A percentile compares a stretch with the other conserved stretches of the same genome.
phyloP scores from a whole-genome alignment of 768 basidiomycete genomes.

The Hygrocybe coccinea region DNA sequence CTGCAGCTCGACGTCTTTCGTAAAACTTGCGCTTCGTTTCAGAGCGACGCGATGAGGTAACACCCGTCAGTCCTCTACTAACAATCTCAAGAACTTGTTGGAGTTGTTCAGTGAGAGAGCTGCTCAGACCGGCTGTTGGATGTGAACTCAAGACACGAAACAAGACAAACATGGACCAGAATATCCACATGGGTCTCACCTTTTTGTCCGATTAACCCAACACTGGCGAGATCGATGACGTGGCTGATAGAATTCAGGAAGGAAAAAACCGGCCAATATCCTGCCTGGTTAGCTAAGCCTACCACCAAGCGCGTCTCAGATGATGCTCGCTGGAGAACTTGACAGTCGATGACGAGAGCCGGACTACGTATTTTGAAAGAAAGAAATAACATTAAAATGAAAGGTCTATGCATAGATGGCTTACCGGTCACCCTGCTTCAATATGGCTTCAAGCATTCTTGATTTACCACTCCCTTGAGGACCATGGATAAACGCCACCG shows the following conservation, averaged over 20 bases:
- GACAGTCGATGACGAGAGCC: conserved; percentile 78
- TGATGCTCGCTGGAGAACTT: conserved; percentile 59
- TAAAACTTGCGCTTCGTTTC: conserved; percentile 38
- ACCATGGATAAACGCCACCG: conserved; percentile 73
- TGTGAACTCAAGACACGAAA: too few species aligned
- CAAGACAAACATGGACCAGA: background rate
- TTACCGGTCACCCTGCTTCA: conserved; percentile 53
- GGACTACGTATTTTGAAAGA: conserved; percentile 41
- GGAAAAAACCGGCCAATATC: conserved; percentile 86
- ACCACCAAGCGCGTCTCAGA: conserved; percentile 67
- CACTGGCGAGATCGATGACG: conserved; percentile 85
- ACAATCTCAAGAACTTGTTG: conserved; percentile 81
- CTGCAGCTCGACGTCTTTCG: conserved; percentile 34
- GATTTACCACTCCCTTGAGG: conserved; percentile 82
- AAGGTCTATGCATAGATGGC: background rate
- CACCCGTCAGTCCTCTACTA: conserved; percentile 61
- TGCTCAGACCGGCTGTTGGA: conserved; percentile 84
- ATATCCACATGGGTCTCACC: conserved; percentile 34
- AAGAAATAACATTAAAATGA: background rate
- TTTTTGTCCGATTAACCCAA: conserved; percentile 96
- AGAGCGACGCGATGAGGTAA: conserved; percentile 47
- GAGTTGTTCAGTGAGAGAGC: conserved; percentile 74
- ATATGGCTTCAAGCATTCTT: conserved; percentile 48
- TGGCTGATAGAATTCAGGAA: conserved; percentile 77
- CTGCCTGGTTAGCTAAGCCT: conserved; percentile 73